Base-by-base conservation (phyloP, 495 filamentous ascomycete genomes). In the Astrothelium subdiscretum region DNA sequence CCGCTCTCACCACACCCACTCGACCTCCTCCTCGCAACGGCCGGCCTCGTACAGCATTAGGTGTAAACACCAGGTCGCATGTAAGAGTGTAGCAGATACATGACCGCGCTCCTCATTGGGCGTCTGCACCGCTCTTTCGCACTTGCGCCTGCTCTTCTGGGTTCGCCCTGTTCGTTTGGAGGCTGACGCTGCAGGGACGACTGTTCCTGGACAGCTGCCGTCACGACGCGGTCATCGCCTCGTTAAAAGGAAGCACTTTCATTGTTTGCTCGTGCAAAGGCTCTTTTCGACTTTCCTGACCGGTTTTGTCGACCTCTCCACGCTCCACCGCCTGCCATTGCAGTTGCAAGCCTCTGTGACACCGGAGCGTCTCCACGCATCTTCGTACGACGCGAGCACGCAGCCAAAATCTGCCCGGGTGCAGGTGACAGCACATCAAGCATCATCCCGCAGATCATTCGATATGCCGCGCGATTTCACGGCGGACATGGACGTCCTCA, bases 381-480 rank as follows among this genome's bases (percentile, higher is more conserved):
- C 48, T 54, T 29, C 24, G 48, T 54, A 54, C 48, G 5, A 54
- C 48, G 8, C 24, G 20, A 26, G 2, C 22, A 29, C 48, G 12
- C 48, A 54, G 48, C 48, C 48, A 29, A 29, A 54, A 11, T 54
- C 24, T 54, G 24, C 48, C 24, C 24, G 48, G 24, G 48, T 54
- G 48, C 48, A 54, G 48, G 48, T 54, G 48, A 54, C 48, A 54
- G 24, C 48, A 54, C 48, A 54, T 54, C 48, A 54, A 54, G 48
- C 48, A 54, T 54, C 24, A 29, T 31, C 13, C 62, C 20, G 40
- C 31, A 27, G 43, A 40, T 57, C 20, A 20, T 12, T 65, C 58
- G 67, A 18, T 22, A 78, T 78, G 73, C 75, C 77, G 10, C 69
- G 68, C 29, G 72, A 77, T 58, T 66, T 77, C 4, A 38, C 67